These are phyloP conservation scores for Millerago galiae DNA, from an alignment of 805 yeast species.

Conservation along the genomic window DNA sequence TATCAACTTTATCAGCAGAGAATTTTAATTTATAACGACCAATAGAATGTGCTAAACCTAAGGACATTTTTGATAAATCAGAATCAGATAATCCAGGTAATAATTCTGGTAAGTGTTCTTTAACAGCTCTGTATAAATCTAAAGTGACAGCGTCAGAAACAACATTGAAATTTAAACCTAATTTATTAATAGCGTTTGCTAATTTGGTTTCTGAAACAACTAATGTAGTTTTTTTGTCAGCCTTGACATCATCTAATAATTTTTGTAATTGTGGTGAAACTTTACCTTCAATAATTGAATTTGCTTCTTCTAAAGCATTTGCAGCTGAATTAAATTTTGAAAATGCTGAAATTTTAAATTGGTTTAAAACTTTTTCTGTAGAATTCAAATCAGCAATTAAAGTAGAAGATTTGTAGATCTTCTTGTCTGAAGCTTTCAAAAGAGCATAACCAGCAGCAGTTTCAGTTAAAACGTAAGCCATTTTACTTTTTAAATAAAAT, in stretches of 20 bases:
- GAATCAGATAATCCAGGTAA: slow-evolving; percentile 87
- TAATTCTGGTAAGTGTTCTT: slow-evolving; percentile 89
- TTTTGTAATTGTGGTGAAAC: slow-evolving; percentile 80
- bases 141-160: slow-evolving; percentile 93
- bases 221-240: slow-evolving; percentile 78
- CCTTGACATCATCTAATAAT: slow-evolving; percentile 67
- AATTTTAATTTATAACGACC: slow-evolving; percentile 98
- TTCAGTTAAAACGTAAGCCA: slow-evolving; percentile 92
- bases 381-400: slow-evolving; percentile 72
- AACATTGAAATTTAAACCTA: slow-evolving; percentile 81
- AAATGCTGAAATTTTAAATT: slow-evolving; percentile 91
- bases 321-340: slow-evolving; percentile 94
- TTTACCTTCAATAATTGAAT: slow-evolving; percentile 86
- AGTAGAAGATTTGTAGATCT: slow-evolving; percentile 79
- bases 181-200: slow-evolving; percentile 93
- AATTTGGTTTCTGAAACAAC: slow-evolving; percentile 93
- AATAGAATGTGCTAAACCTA: slow-evolving; percentile 97
- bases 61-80: slow-evolving; percentile 88
- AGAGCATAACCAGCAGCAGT: slow-evolving; percentile 99
- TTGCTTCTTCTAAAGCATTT: slow-evolving; percentile 92
- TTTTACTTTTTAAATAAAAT: slow-evolving; percentile 20
- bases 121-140: slow-evolving; percentile 91
- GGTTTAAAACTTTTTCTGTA: slow-evolving; percentile 79
- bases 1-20: slow-evolving; percentile 97
- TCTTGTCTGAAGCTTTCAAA: slow-evolving; percentile 95